Evolutionary conservation across 768 basidiomycete species (phyloP).

Genomic region (Termitomyces sp.): DNA sequence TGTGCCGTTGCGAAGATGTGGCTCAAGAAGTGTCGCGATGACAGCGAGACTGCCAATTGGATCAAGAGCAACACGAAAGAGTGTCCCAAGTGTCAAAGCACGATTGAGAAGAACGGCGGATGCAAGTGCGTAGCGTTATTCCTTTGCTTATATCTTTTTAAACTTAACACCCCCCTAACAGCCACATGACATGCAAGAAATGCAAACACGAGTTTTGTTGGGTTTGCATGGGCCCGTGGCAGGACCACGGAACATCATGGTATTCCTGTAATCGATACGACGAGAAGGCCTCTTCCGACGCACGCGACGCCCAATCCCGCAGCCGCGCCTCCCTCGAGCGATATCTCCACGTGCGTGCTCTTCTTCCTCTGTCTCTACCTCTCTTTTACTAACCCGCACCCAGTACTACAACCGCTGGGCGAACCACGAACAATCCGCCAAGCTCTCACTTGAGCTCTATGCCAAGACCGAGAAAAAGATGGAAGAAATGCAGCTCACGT

Average conservation of each 20-base stretch:
- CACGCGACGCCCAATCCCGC: constrained; percentile 87
- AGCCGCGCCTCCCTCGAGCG: constrained; percentile 90
- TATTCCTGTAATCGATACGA: constrained; percentile 98
- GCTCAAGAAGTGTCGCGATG: constrained; percentile 96
- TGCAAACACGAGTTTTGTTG: constrained; percentile 99
- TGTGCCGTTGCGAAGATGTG: constrained; percentile 88
- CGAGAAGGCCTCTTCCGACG: constrained; percentile 82
- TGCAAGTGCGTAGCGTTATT: constrained; percentile 78
- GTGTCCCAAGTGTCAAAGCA: constrained; percentile 91
- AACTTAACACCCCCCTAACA: constrained; percentile 22
- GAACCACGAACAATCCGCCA: constrained; percentile 99
- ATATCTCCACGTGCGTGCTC: constrained; percentile 78
- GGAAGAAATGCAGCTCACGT: constrained; percentile 97
- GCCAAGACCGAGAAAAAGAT: constrained; percentile 99
- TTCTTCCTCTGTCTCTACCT: background rate
- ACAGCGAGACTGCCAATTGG: constrained; percentile 99
- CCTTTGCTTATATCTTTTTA: background rate
- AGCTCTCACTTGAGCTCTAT: constrained; percentile 88
- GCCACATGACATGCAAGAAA: constrained; percentile 99
- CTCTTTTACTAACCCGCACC: background rate
- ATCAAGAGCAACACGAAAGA: constrained; percentile 99
- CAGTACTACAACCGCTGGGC: constrained; percentile 99
- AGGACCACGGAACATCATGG: constrained; percentile 95
- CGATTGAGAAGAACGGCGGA: constrained; percentile 99
- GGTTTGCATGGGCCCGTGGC: constrained; percentile 99